A percentile compares a stretch with the other conserved stretches of the same genome.
Conservation (phyloP, 2,329 filamentous ascomycete genomes). For the Colletotrichum paranaense region DNA sequence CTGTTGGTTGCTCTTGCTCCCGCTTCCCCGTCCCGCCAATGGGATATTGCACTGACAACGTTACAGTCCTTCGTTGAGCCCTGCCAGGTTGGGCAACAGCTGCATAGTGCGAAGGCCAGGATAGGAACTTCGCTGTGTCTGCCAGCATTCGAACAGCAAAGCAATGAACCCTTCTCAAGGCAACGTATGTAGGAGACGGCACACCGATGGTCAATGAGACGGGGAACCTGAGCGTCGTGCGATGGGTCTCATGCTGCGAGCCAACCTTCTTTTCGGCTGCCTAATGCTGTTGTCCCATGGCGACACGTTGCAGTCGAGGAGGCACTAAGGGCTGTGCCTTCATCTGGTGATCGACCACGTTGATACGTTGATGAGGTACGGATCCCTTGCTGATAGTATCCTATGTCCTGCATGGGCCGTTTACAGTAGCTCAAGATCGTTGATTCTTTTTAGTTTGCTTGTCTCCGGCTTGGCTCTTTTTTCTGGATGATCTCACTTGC, state of each 20-base stretch:
- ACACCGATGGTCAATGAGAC: neutral
- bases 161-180: neutral
- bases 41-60: neutral
- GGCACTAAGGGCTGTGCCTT: neutral
- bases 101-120: neutral
- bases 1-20: neutral
- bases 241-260: neutral
- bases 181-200: neutral
- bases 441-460: neutral
- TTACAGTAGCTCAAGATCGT: too few species aligned
- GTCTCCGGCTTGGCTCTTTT: neutral
- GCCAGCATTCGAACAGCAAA: neutral
- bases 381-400: neutral
- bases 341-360: neutral
- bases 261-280: neutral
- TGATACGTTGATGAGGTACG: neutral
- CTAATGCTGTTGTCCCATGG: neutral
- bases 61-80: neutral
- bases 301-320: neutral
- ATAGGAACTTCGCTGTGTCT: neutral
- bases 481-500: neutral
- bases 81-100: conserved; percentile 8
- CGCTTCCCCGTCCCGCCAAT: neutral
- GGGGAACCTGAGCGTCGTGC: neutral
- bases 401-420: neutral